Evolutionary conservation across 2,329 filamentous ascomycete species (phyloP).

Genomic region (Fusarium pseudocircinatum): DNA sequence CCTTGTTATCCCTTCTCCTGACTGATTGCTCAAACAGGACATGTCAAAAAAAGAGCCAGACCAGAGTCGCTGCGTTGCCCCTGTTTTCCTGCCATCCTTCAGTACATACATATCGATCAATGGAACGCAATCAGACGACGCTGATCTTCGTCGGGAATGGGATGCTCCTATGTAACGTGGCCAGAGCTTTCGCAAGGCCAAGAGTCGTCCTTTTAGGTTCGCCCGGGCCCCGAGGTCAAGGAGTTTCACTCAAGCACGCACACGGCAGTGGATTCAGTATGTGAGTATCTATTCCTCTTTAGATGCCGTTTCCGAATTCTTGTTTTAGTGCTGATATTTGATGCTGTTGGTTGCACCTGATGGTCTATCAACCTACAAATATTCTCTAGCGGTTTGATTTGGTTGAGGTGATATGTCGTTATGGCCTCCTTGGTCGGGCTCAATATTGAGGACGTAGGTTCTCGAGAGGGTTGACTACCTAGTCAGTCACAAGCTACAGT

Average conservation of each 20-base stretch:
- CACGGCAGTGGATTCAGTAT: conserved; percentile 13
- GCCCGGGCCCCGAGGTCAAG: not conserved
- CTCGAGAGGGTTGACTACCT: not conserved
- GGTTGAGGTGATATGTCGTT: conserved; percentile 1
- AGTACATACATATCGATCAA: not conserved
- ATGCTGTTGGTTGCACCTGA: not conserved
- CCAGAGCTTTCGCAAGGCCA: conserved; percentile 6
- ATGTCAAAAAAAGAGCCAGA: not conserved
- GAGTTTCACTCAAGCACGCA: conserved; percentile 1
- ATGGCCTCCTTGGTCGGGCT: not conserved
- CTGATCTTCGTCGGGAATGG: conserved; percentile 14
- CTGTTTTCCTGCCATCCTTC: conserved; percentile 13
- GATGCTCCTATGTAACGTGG: conserved; percentile 5
- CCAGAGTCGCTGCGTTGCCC: not conserved
- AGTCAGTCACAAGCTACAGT: conserved; percentile 4
- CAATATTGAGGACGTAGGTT: conserved; percentile 5
- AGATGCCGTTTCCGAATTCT: conserved; percentile 30
- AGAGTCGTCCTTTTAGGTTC: not conserved
- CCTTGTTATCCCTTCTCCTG: conserved; percentile 1
- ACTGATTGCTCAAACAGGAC: not conserved
- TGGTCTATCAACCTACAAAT: not conserved
- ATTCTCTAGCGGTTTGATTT: not conserved
- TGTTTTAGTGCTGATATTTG: conserved; percentile 34
- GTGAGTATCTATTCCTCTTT: conserved; percentile 9
- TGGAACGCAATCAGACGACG: conserved; percentile 11